Conservation (phyloP, 2,329 filamentous ascomycete species). For the Fusarium succisae region DNA sequence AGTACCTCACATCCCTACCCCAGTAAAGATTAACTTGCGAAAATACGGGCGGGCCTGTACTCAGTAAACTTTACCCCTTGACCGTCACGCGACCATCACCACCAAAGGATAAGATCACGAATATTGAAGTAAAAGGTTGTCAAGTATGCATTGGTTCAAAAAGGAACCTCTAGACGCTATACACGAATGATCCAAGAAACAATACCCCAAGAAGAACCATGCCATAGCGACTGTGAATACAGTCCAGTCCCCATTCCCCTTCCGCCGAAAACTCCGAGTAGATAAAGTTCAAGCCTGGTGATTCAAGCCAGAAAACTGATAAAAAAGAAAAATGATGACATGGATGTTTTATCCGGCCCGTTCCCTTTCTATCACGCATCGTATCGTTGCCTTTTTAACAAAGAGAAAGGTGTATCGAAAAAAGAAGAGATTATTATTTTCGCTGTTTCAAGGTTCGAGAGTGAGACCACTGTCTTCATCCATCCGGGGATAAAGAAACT, state of each 20-base stretch:
- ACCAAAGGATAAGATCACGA: not conserved
- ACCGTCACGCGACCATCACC: not conserved
- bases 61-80: not conserved
- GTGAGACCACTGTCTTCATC: not conserved
- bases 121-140: not conserved
- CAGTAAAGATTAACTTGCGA: not conserved
- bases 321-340: slow-evolving; percentile 1
- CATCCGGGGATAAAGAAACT: slow-evolving; percentile 12
- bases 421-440: slow-evolving; percentile 2
- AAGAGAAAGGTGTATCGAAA: not conserved
- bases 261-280: slow-evolving; percentile 12
- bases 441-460: slow-evolving; percentile 8
- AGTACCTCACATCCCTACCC: not conserved
- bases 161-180: slow-evolving; percentile 20
- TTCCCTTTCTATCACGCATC: slow-evolving; percentile 18
- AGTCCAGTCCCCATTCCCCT: not conserved
- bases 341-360: not conserved
- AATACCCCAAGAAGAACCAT: slow-evolving; percentile 4
- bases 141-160: slow-evolving; percentile 5
- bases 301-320: not conserved
- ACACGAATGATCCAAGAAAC: not conserved
- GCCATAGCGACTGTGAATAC: slow-evolving; percentile 7
- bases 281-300: not conserved
- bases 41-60: not conserved
- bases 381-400: slow-evolving; percentile 12